Evolutionary conservation across 2,329 filamentous ascomycete species (phyloP).

Genomic region (Lecanicillium sp.): DNA sequence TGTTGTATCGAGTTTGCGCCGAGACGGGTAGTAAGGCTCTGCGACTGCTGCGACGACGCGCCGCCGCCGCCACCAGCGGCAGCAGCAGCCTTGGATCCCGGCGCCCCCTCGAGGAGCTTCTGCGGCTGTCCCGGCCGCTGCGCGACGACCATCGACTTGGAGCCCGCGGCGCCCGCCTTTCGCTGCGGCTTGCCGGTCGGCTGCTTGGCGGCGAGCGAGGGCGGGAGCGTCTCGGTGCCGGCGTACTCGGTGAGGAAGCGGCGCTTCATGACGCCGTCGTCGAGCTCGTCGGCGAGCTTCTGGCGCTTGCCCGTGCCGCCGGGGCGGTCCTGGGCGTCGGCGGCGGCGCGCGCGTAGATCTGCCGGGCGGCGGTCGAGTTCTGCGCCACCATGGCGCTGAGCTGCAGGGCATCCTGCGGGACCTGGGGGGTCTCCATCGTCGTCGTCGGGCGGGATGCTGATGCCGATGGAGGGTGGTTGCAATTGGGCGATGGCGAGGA

Average conservation of each 20-base stretch:
- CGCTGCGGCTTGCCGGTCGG: slow-evolving; percentile 40
- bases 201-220: slow-evolving; percentile 72
- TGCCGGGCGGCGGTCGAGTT: slow-evolving; percentile 29
- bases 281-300: slow-evolving; percentile 30
- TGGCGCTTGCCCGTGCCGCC: slow-evolving; percentile 30
- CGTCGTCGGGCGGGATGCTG: not conserved
- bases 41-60: not conserved
- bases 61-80: slow-evolving; percentile 20
- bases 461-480: slow-evolving; percentile 9
- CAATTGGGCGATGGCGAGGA: slow-evolving; percentile 5
- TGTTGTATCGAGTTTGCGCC: slow-evolving; percentile 27
- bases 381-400: slow-evolving; percentile 29
- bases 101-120: slow-evolving; percentile 36
- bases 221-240: slow-evolving; percentile 69
- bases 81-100: slow-evolving; percentile 36
- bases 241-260: slow-evolving; percentile 71
- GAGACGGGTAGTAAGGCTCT: slow-evolving; percentile 24
- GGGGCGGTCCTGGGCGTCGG: slow-evolving; percentile 12
- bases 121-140: slow-evolving; percentile 28
- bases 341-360: slow-evolving; percentile 25
- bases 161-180: slow-evolving; percentile 24
- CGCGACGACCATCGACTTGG: slow-evolving; percentile 39
- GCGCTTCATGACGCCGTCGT: slow-evolving; percentile 30
- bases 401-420: slow-evolving; percentile 28
- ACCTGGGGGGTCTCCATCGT: slow-evolving; percentile 30